These are phyloP conservation scores for Hypoxylon sp. DNA, from an alignment of 2,329 filamentous ascomycete genomes.

Conservation along the genomic window DNA sequence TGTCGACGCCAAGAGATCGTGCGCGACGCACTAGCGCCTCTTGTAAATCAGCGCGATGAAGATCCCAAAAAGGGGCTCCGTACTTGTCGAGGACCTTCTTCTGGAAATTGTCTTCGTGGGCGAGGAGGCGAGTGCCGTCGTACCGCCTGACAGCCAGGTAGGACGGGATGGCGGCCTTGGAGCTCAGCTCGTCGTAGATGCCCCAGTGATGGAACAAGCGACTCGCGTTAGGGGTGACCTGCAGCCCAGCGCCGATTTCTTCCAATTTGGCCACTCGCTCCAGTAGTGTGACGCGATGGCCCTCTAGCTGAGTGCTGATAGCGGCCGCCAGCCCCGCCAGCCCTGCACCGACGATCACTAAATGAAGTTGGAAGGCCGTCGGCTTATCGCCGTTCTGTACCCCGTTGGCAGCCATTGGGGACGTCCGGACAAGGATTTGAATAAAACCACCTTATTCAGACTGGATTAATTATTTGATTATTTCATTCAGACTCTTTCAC, in stretches of 20 bases:
- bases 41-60: slow-evolving; percentile 57
- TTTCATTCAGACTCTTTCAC: not conserved
- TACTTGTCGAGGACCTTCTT: slow-evolving; percentile 38
- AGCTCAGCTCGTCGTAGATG: slow-evolving; percentile 35
- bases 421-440: not conserved
- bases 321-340: slow-evolving; percentile 41
- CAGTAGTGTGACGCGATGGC: slow-evolving; percentile 36
- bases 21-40: slow-evolving; percentile 36
- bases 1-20: slow-evolving; percentile 33
- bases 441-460: not conserved
- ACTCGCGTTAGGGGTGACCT: slow-evolving; percentile 41
- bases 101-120: slow-evolving; percentile 36
- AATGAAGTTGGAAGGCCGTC: slow-evolving; percentile 26
- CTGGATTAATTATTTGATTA: not conserved
- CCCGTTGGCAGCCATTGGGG: slow-evolving; percentile 13
- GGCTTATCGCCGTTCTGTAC: slow-evolving; percentile 12
- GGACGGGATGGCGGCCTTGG: slow-evolving; percentile 31
- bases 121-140: slow-evolving; percentile 34
- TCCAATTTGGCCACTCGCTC: slow-evolving; percentile 37
- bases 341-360: slow-evolving; percentile 40
- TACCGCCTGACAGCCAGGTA: slow-evolving; percentile 41
- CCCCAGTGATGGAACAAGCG: slow-evolving; percentile 39
- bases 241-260: slow-evolving; percentile 38
- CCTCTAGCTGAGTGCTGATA: slow-evolving; percentile 39
- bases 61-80: slow-evolving; percentile 58